Evolutionary conservation across 176 grass and related monocot species (phyloP).

Genomic region (Puccinellia tenuiflora): DNA sequence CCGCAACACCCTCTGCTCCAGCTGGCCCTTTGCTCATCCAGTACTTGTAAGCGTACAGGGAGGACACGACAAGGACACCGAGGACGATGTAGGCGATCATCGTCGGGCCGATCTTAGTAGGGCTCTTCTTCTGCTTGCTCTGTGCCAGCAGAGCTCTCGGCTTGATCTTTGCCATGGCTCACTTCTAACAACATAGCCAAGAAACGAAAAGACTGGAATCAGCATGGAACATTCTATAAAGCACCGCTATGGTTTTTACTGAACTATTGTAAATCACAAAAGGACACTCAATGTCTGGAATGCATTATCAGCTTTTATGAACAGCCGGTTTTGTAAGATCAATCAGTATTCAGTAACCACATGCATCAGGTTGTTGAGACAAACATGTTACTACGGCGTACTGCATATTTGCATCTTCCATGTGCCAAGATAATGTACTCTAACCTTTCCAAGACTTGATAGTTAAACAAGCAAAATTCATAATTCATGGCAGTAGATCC

Average conservation of each 20-base stretch:
- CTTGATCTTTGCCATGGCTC: constrained; percentile 62
- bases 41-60: constrained; percentile 55
- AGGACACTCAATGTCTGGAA: neutral
- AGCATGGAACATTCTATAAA: neutral
- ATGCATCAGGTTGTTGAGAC: neutral
- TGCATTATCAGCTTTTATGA: neutral
- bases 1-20: constrained; percentile 6
- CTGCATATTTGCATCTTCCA: neutral
- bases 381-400: neutral
- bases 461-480: neutral
- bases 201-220: neutral
- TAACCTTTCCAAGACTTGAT: neutral
- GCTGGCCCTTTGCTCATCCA: constrained; percentile 20
- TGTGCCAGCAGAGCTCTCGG: constrained; percentile 63
- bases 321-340: neutral
- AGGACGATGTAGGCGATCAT: constrained; percentile 52
- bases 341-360: neutral
- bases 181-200: constrained; percentile 11
- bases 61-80: constrained; percentile 21
- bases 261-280: neutral
- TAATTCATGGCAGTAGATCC: neutral
- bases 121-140: constrained; percentile 71
- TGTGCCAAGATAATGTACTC: neutral
- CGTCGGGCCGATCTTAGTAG: constrained; percentile 36
- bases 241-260: neutral